These are phyloP conservation scores for Entomortierella chlamydospora DNA, from an alignment of 192 early-diverging fungal species.

Conservation along the genomic window DNA sequence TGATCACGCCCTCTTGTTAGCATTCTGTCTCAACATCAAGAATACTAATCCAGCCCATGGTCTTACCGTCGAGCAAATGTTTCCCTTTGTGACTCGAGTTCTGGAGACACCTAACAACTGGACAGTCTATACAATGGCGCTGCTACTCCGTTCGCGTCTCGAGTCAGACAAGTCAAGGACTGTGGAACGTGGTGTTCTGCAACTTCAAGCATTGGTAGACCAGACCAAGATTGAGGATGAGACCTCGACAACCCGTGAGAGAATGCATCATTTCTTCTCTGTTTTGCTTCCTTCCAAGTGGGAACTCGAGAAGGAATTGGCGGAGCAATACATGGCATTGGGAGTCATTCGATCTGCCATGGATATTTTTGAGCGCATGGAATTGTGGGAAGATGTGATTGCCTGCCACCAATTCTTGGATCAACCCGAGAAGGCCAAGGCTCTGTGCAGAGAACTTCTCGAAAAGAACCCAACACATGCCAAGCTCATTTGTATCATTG, in stretches of 20 bases:
- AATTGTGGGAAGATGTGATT: constrained; percentile 97
- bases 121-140: constrained; percentile 97
- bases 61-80: constrained; percentile 96
- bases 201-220: constrained; percentile 97
- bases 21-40: constrained; percentile 92
- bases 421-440: constrained; percentile 88
- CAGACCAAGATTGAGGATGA: constrained; percentile 78
- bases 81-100: constrained; percentile 91
- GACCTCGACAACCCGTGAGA: constrained; percentile 76
- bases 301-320: constrained; percentile 96
- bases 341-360: constrained; percentile 92
- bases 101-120: constrained; percentile 96
- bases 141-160: constrained; percentile 90
- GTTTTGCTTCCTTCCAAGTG: constrained; percentile 91
- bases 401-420: constrained; percentile 88
- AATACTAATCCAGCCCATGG: constrained; percentile 95
- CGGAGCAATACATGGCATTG: constrained; percentile 80
- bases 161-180: constrained; percentile 89
- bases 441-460: constrained; percentile 75
- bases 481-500: constrained; percentile 91
- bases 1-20: constrained; percentile 92
- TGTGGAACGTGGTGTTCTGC: constrained; percentile 88
- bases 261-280: constrained; percentile 84
- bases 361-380: constrained; percentile 93
- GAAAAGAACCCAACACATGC: constrained; percentile 73